These are phyloP conservation scores for Xylaria arbuscula DNA, from an alignment of 2,329 filamentous ascomycete species.

Conservation along the genomic window DNA sequence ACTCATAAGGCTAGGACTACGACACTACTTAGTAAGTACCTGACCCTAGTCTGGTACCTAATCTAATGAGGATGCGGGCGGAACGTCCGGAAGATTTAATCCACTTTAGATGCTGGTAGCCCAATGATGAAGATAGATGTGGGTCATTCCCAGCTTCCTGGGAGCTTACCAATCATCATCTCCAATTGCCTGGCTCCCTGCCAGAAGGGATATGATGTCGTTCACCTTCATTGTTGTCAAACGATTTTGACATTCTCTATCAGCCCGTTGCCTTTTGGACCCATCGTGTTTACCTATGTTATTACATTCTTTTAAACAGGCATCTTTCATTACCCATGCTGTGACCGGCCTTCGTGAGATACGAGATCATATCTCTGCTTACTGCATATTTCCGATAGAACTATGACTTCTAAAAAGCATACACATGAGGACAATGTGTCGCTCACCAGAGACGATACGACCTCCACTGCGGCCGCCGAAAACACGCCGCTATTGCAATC, in stretches of 20 bases:
- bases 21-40: too few relatives aligned
- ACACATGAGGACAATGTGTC: background rate
- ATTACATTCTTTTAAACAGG: background rate
- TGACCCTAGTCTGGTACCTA: background rate
- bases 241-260: background rate
- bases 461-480: constrained; percentile 38
- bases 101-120: constrained; percentile 24
- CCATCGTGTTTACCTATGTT: background rate
- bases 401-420: background rate
- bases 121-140: constrained; percentile 4
- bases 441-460: constrained; percentile 26
- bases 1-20: background rate
- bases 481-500: constrained; percentile 47
- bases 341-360: background rate
- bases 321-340: background rate
- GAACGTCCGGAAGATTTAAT: constrained; percentile 28
- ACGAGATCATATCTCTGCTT: background rate
- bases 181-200: background rate
- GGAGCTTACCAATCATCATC: constrained; percentile 27
- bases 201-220: background rate
- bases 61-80: constrained; percentile 12
- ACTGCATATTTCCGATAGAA: background rate
- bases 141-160: background rate
- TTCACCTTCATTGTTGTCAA: background rate
- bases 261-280: background rate